Conservation (phyloP, 805 yeast species). For the Cyberlindnera lachancei region DNA sequence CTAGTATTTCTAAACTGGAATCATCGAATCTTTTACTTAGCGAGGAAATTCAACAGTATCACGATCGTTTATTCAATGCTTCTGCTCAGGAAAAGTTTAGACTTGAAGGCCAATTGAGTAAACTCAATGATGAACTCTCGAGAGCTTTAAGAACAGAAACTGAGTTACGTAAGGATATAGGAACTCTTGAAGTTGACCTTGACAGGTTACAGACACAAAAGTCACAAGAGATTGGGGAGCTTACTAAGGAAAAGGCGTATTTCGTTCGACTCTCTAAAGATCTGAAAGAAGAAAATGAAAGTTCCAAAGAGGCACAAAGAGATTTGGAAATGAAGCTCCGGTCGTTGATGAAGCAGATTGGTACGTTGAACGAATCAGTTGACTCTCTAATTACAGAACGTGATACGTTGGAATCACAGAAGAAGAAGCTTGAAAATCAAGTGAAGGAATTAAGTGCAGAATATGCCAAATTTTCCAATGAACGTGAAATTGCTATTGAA, state of each 20-base stretch:
- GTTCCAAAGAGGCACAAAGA: slow-evolving; percentile 32
- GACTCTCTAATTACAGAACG: slow-evolving; percentile 58
- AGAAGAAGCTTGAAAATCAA: slow-evolving; percentile 37
- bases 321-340: slow-evolving; percentile 39
- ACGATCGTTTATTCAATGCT: slow-evolving; percentile 34
- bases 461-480: slow-evolving; percentile 29
- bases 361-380: slow-evolving; percentile 48
- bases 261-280: slow-evolving; percentile 33
- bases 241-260: slow-evolving; percentile 35
- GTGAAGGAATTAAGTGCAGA: slow-evolving; percentile 34
- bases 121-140: slow-evolving; percentile 45
- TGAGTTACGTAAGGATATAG: slow-evolving; percentile 53
- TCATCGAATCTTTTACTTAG: slow-evolving; percentile 42
- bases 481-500: slow-evolving; percentile 19
- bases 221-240: slow-evolving; percentile 28
- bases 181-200: slow-evolving; percentile 50
- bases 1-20: slow-evolving; percentile 44
- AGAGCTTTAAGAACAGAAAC: slow-evolving; percentile 58
- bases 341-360: slow-evolving; percentile 44
- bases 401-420: slow-evolving; percentile 46
- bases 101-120: slow-evolving; percentile 43
- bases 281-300: slow-evolving; percentile 37
- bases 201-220: slow-evolving; percentile 43
- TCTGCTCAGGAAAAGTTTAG: slow-evolving; percentile 32
- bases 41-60: slow-evolving; percentile 49